Conservation (phyloP, 257 asterid genomes). For the Gentiana dahurica region DNA sequence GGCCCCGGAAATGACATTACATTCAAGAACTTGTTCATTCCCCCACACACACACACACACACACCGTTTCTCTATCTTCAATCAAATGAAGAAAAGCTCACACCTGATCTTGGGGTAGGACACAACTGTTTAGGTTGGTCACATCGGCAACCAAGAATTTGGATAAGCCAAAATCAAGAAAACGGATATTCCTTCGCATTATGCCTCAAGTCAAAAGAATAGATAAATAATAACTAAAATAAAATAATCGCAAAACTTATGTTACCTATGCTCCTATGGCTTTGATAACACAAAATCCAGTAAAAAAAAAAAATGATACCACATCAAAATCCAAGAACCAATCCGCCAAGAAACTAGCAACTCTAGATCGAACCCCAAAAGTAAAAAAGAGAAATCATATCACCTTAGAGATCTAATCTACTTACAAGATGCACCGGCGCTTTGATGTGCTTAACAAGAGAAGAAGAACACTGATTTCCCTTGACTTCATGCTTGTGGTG, state of each 20-base stretch:
- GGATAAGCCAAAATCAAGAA: too few species aligned
- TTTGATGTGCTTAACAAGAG: slow-evolving; percentile 69
- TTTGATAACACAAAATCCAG: too few species aligned
- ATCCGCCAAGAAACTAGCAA: not conserved
- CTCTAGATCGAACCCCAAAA: slow-evolving; percentile 1
- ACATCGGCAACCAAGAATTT: too few species aligned
- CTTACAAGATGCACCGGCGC: slow-evolving; percentile 86
- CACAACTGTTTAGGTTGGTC: not conserved
- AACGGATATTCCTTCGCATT: too few species aligned
- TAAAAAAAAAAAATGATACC: too few species aligned
- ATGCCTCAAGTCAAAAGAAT: not conserved
- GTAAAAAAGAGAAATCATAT: not conserved
- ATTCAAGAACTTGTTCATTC: too few species aligned
- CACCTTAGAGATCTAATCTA: not conserved
- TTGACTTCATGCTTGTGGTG: slow-evolving; percentile 70
- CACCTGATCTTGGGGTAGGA: not conserved
- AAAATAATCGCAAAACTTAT: not conserved
- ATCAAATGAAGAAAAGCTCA: not conserved
- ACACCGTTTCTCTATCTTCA: too few species aligned
- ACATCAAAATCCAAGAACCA: too few species aligned
- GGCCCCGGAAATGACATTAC: too few species aligned
- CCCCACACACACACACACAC: too few species aligned
- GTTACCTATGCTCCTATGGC: not conserved
- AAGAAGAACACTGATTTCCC: slow-evolving; percentile 65
- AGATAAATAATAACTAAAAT: not conserved